These are phyloP conservation scores for Canavalia gladiata DNA, from an alignment of 306 rosid genomes.

Conservation along the genomic window DNA sequence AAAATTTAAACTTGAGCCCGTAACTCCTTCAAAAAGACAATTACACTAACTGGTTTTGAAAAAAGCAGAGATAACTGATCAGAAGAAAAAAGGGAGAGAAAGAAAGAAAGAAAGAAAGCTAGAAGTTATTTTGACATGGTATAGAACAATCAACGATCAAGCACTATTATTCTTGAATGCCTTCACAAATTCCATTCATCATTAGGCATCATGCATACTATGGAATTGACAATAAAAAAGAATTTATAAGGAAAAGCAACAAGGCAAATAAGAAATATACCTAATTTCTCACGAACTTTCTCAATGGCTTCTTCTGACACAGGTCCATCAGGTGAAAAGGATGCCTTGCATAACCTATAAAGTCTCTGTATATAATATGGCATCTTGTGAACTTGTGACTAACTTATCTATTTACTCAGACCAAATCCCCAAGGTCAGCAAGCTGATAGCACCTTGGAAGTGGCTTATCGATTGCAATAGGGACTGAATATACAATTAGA, in stretches of 20 bases:
- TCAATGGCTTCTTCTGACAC: constrained; percentile 81
- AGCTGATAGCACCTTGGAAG: constrained; percentile 71
- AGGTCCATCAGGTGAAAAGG: constrained; percentile 80
- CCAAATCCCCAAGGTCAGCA: constrained; percentile 59
- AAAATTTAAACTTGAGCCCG: constrained; percentile 9
- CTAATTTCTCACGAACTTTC: constrained; percentile 82
- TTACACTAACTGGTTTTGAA: background rate
- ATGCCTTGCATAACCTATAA: constrained; percentile 75
- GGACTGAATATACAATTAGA: constrained; percentile 43
- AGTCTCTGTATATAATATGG: constrained; percentile 95
- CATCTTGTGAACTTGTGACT: constrained; percentile 85
- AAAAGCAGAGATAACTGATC: background rate
- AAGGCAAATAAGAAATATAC: constrained; percentile 55
- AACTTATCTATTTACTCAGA: constrained; percentile 63
- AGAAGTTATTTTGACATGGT: constrained; percentile 6
- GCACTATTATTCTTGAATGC: background rate
- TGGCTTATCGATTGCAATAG: constrained; percentile 47
- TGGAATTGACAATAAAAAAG: background rate
- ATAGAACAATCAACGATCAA: constrained; percentile 12
- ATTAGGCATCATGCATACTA: constrained; percentile 20
- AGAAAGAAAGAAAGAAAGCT: background rate
- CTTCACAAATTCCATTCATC: background rate
- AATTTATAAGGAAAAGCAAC: constrained; percentile 25
- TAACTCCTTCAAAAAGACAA: constrained; percentile 26
- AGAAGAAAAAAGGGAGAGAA: background rate